These are phyloP conservation scores for Persicaria maculosa DNA, from an alignment of 148 eudicot genomes.

Conservation along the genomic window DNA sequence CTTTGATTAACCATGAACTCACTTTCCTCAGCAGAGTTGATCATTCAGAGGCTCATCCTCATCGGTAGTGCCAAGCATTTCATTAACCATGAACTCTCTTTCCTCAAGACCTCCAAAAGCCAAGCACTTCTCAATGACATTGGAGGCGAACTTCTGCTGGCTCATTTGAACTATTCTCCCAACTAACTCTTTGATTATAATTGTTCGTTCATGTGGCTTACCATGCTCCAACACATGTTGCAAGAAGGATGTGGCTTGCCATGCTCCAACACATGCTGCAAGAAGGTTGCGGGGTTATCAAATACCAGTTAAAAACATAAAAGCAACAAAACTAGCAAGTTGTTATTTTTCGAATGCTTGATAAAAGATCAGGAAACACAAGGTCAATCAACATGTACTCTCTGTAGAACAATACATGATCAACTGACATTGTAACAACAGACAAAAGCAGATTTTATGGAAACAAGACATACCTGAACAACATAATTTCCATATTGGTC, in stretches of 20 bases:
- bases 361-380: not conserved
- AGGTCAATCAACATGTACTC: not conserved
- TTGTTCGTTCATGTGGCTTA: slow-evolving; percentile 29
- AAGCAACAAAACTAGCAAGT: not conserved
- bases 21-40: too few species aligned
- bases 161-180: slow-evolving; percentile 46
- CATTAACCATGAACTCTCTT: slow-evolving; percentile 31
- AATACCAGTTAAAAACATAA: not conserved
- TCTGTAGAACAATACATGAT: not conserved
- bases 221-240: slow-evolving; percentile 46
- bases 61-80: slow-evolving; percentile 40
- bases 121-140: slow-evolving; percentile 43
- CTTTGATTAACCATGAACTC: too few species aligned
- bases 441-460: not conserved
- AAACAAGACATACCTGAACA: slow-evolving; percentile 61
- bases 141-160: slow-evolving; percentile 46
- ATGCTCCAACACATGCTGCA: too few species aligned
- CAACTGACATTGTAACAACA: not conserved
- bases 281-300: not conserved
- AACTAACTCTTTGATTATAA: slow-evolving; percentile 27
- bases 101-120: slow-evolving; percentile 32
- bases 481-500: slow-evolving; percentile 99
- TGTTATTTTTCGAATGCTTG: too few species aligned
- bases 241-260: too few species aligned
- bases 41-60: slow-evolving; percentile 47